These are phyloP conservation scores for Nematodospora valgi DNA, from an alignment of 805 yeast species.

Conservation along the genomic window DNA sequence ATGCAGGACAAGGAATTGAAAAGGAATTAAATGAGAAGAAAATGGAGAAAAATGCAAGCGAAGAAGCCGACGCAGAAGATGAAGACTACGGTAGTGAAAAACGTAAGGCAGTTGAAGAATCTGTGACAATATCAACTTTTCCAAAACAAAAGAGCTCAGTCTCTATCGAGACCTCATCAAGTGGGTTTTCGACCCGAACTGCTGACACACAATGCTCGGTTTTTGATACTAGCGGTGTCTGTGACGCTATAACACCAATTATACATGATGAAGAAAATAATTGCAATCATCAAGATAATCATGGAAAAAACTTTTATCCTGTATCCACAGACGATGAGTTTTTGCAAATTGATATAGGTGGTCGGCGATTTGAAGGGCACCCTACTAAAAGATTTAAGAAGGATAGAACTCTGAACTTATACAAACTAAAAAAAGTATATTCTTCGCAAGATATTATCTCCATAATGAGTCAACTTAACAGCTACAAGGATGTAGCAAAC, in stretches of 20 bases:
- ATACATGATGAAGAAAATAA: background rate
- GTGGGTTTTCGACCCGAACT: too few relatives aligned
- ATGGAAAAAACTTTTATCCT: slow-evolving; percentile 12
- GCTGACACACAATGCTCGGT: too few relatives aligned
- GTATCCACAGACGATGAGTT: slow-evolving; percentile 6
- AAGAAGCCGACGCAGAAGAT: too few relatives aligned
- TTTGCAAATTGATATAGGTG: slow-evolving; percentile 7
- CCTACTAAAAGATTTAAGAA: slow-evolving; percentile 7
- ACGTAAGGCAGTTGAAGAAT: too few relatives aligned
- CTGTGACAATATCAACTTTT: too few relatives aligned
- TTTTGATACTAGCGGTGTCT: too few relatives aligned
- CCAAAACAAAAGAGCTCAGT: too few relatives aligned
- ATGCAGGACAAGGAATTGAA: background rate
- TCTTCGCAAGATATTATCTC: background rate
- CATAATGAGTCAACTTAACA: background rate
- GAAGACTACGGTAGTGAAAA: too few relatives aligned
- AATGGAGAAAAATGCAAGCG: background rate
- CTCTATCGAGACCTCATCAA: too few relatives aligned
- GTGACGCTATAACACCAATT: background rate
- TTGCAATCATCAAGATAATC: slow-evolving; percentile 6
- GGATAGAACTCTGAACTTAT: background rate
- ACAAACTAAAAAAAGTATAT: background rate
- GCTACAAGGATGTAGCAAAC: background rate
- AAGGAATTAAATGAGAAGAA: background rate
- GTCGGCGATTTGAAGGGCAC: slow-evolving; percentile 5